Base-by-base conservation (phyloP, 2,329 filamentous ascomycete genomes). In the Verticillium zaregamsianum region DNA sequence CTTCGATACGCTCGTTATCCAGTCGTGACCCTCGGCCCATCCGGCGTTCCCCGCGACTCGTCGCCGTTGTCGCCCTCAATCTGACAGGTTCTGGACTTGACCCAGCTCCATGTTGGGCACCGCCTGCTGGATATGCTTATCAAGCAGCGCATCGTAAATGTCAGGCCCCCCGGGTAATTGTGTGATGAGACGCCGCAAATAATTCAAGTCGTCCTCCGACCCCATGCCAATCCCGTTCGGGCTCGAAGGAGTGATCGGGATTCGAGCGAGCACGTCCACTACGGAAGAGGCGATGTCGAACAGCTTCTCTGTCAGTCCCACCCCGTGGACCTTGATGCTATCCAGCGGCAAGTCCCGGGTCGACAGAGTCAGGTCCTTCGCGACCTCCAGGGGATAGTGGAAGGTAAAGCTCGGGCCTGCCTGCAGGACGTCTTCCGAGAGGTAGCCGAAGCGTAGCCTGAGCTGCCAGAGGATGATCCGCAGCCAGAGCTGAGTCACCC, bases 221-320 rank as follows among this genome's bases (percentile, higher is more conserved):
- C 69, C 69, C 0, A 67, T 70, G 1, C 69, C 68, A 56, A 70
- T 67, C 0, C 65, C 66, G 35, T 69, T 71, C 9, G 66, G 68
- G 14, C 63, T 72, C 31, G 68, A 64, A 0, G 69, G 67, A n/a
- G 65, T 65, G 4, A 73, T 68, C 0, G 78, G 79, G 0, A 80
- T 73, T 0, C 77, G 72, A 0, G 79, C 77, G 1, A 80, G 66
- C 2, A 81, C 79, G 56, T 81, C 79, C 1, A 79, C 73, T 1
- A 79, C 75, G 0, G 77, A 74, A 0, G 76, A 80, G 0, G 77
- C 77, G 31, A 81, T 72, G 39, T 80, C 79, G 49, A 78, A 80
- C 0, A 81, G 64, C 63, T 81, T 81, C 61, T 81, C 79, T 0
- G 79, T 80, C n/a, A 81, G 64, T 0, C 79, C 79, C 11, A 77